Evolutionary conservation across 2,329 filamentous ascomycete genomes (phyloP), one percentile per base, ranked within the genome.

Genomic region (Talaromyces sp.): DNA sequence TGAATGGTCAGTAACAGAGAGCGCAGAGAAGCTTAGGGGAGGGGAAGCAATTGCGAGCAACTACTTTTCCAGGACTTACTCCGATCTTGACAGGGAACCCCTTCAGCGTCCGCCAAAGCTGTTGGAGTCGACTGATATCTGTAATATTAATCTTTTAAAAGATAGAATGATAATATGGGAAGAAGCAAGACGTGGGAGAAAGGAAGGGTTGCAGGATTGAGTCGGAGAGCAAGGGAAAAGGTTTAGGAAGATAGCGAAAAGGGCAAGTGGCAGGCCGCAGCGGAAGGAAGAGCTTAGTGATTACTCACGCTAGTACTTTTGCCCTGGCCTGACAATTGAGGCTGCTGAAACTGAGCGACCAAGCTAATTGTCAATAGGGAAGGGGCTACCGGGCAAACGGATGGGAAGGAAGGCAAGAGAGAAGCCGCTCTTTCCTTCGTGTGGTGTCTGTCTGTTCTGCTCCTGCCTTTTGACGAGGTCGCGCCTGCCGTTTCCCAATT

Each of bases 61-160:
- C 24, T 13, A 33, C 24, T 50, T 50, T 50, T 50, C 13, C 7
- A 11, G 47, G 7, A 47, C 61, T 24, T 47, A 58, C 61, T 37
- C 61, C 49, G 47, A 62, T 47, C 33, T 54, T 61, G 14, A n/a
- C 58, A 60, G 62, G 19, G 43, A 39, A 60, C 64, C 54, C 64
- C 64, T 47, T 41, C 59, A 54, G 60, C 64, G 58, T 52, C 52
- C 37, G 50, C 63, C 64, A 62, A 35, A 66, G 60, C 64, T 50
- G 64, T 62, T 54, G 64, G 64, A 62, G 64, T 62, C 41, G 50
- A 57, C 39, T 66, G 60, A 27, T 47, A 35, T 62, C 60, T 50
- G 45, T 50, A 10, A 35, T 59, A 54, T n/a, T 59, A 37, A 37
- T 41, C 11, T 31, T 59, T n/a, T 39, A 47, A 45, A 37, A 24